Evolutionary conservation across 2,329 filamentous ascomycete genomes (phyloP), one percentile per base, ranked within the genome.

Genomic region (Epichloe gansuensis): DNA sequence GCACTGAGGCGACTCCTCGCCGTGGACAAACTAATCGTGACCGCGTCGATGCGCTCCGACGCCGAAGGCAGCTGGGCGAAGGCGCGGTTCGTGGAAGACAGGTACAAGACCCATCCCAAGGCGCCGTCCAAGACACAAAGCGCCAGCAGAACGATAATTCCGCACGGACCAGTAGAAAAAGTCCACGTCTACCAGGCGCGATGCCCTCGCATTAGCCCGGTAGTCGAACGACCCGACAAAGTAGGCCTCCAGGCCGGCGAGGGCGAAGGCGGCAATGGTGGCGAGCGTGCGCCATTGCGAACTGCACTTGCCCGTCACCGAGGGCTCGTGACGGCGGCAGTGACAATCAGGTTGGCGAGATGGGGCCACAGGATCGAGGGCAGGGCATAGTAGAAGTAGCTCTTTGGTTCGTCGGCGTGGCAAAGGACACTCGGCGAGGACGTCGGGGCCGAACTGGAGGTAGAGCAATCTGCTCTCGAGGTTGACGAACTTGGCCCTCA

Each of bases 301-400:
- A 4, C 81, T 83, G 54, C 83, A 77, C 39, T 71, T 69, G 23
- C 86, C 86, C 0, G 81, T 77, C 49, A 91, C 64, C 0, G 80
- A 65, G 78, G 72, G 0, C 86, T 89, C 0, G 91, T 97, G 1
- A 81, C 82, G 45, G 88, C 61, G 4, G 87, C 88, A 17, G 95
- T 69, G 46, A 84, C 68, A 52, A 80, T 69, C 49, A 95, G 76
- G 69, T 96, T 93, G 47, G 83, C 64, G 8, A 97, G 72, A 68
- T 98, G 91, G n/a, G 88, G 85, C 13, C 81, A 73, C 1, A 91
- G 62, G 7, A 95, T 71, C 28, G 80, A 75, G 0, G 91, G 87
- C 0, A 94, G 69, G 13, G 86, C 84, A 69, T 95, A 97, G 65
- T 87, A 78, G 48, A 95, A 76, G 72, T 90, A 96, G 43, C 78